Base-by-base conservation (phyloP, 192 early-diverging fungal species). In the Coemansia sp. region DNA sequence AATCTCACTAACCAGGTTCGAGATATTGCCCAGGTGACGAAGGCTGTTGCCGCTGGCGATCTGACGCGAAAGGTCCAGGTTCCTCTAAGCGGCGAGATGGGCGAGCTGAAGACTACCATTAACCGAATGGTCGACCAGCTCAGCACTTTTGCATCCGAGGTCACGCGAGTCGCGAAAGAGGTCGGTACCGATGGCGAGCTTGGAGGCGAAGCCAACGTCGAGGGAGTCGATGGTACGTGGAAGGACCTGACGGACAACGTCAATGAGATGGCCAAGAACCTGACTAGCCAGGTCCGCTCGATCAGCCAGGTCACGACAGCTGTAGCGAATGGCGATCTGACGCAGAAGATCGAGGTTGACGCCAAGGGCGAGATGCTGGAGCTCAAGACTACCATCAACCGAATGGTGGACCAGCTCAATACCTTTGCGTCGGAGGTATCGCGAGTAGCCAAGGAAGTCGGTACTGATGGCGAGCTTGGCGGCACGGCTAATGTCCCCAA, bases 141-240 rank as follows among this genome's bases (percentile, higher is more conserved):
- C 22, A 47, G 11, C 22, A 47, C 22, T 4, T 47, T 47, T 23
- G 44, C 44, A 6, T 20, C 20, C n/a, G 84, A 88, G 67, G 82
- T 89, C 14, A 87, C 84, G 27, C 75, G 85, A 50, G 87, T 90
- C 3, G 86, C 87, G 36, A 81, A 84, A 2, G 84, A 88, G 50
- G 83, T 84, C 9, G 87, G 84, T 20, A 84, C 87, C 30, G 84
- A 89, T 0, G 60, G 60, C 20, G 11, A 28, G n/a, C 61, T 62
- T 2, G 61, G 61, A 3, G 87, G 86, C 7, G 85, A 87, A 65
- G 87, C 87, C 38, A 66, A 78, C 6, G 87, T 89, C 1, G 69
- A 55, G 55, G 75, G 57, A 23, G 87, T 86, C 0, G 82, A 72
- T 27, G 87, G 86, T 20, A 87, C 86, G 0, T 89, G 84, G 84